Conservation (phyloP, 371 early-diverging fungal genomes). For the Fennellomyces sp. region DNA sequence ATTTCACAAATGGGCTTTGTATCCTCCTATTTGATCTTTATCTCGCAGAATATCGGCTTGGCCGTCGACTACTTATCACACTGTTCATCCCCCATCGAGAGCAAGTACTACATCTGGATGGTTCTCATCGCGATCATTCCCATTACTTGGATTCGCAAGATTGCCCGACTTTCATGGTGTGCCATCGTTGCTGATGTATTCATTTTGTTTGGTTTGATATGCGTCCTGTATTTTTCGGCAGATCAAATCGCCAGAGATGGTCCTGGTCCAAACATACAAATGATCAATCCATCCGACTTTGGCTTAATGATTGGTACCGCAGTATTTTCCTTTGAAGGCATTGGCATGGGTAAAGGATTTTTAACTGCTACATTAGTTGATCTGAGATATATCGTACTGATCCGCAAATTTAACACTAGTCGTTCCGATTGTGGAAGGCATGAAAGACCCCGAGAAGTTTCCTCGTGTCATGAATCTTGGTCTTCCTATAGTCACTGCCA, state of each 20-base stretch:
- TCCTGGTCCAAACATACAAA: slow-evolving; percentile 45
- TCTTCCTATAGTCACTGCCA: slow-evolving; percentile 58
- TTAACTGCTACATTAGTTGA: no score
- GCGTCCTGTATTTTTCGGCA: slow-evolving; percentile 69
- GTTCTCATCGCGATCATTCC: slow-evolving; percentile 77
- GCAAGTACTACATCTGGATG: slow-evolving; percentile 67
- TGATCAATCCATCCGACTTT: slow-evolving; percentile 56
- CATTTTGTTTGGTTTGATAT: slow-evolving; percentile 75
- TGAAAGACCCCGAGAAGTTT: slow-evolving; percentile 67
- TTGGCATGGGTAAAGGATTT: slow-evolving; percentile 38
- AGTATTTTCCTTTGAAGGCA: slow-evolving; percentile 87
- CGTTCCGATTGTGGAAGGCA: slow-evolving; percentile 61
- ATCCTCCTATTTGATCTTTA: slow-evolving; percentile 83
- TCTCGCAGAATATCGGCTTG: slow-evolving; percentile 78
- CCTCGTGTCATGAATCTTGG: slow-evolving; percentile 60
- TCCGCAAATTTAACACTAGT: no score
- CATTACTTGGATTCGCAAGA: slow-evolving; percentile 76
- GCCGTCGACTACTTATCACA: slow-evolving; percentile 63
- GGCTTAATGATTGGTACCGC: slow-evolving; percentile 84
- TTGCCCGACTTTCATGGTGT: slow-evolving; percentile 72
- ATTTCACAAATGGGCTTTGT: slow-evolving; percentile 83
- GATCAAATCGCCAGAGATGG: slow-evolving; percentile 59
- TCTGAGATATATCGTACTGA: no score
- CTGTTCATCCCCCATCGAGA: slow-evolving; percentile 53
- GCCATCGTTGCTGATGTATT: slow-evolving; percentile 82